These are phyloP conservation scores for Selaginella tamariscina DNA, from an alignment of 75 land plant species.

Conservation along the genomic window DNA sequence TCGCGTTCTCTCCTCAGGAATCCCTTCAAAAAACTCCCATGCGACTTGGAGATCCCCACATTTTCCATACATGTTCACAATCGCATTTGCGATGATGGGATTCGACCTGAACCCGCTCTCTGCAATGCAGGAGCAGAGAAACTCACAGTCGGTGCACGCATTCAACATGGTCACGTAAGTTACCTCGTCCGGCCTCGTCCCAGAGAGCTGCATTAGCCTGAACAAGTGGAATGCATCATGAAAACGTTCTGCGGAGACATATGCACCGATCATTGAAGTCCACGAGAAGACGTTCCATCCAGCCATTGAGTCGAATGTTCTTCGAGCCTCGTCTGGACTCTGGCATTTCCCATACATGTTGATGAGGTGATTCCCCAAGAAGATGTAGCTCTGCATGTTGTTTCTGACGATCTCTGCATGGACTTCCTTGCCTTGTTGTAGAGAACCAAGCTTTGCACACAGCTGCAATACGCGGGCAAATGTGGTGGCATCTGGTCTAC, in stretches of 20 bases:
- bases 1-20: no score
- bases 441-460: no score
- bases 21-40: background rate
- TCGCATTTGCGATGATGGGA: background rate
- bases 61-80: background rate
- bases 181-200: background rate
- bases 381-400: background rate
- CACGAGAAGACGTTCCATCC: slow-evolving; percentile 10
- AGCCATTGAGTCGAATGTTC: slow-evolving; percentile 13
- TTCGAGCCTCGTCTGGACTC: slow-evolving; percentile 6
- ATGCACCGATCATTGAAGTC: slow-evolving; percentile 22
- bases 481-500: no score
- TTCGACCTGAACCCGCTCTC: background rate
- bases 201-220: background rate
- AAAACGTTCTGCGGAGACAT: background rate
- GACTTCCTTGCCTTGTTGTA: no score
- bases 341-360: slow-evolving; percentile 9
- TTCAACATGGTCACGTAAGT: background rate
- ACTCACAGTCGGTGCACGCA: background rate
- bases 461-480: no score
- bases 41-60: background rate
- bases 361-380: background rate
- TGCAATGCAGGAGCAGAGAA: background rate
- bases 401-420: background rate
- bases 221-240: background rate